These are phyloP conservation scores for Wickerhamomyces strasburgensis DNA, from an alignment of 805 yeast genomes.

Conservation along the genomic window DNA sequence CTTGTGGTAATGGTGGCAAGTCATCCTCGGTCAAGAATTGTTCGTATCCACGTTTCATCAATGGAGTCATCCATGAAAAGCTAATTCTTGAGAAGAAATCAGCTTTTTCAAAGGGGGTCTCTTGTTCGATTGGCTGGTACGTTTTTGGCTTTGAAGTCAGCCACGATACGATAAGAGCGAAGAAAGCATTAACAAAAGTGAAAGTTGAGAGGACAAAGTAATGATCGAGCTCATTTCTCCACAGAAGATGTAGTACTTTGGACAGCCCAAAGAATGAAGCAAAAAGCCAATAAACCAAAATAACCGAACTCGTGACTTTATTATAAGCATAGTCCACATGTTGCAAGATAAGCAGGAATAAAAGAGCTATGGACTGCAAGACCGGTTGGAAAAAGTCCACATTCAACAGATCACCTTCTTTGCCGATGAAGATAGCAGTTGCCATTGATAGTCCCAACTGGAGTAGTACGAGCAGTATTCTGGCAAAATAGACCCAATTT, in stretches of 20 bases:
- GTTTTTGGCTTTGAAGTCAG: constrained; percentile 34
- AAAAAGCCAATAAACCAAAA: constrained; percentile 74
- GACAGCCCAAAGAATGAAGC: constrained; percentile 42
- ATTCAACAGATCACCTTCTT: constrained; percentile 17
- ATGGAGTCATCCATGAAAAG: constrained; percentile 87
- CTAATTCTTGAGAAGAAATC: constrained; percentile 74
- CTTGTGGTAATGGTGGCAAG: constrained; percentile 73
- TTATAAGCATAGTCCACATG: constrained; percentile 69
- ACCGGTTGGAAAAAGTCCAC: constrained; percentile 34
- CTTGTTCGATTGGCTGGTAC: constrained; percentile 34
- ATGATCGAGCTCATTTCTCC: constrained; percentile 28
- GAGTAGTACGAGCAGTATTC: constrained; percentile 29
- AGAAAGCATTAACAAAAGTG: constrained; percentile 27
- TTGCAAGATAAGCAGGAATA: constrained; percentile 53
- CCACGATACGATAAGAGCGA: constrained; percentile 32
- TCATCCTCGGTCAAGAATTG: constrained; percentile 54
- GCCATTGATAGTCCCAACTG: constrained; percentile 27
- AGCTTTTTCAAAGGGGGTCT: constrained; percentile 36
- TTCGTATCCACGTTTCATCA: constrained; percentile 75
- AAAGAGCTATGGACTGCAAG: constrained; percentile 36
- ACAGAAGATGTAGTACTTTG: constrained; percentile 35
- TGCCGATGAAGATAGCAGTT: constrained; percentile 19
- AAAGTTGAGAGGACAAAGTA: constrained; percentile 30
- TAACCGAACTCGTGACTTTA: constrained; percentile 57
- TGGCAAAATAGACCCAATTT: constrained; percentile 32